Base-by-base conservation (phyloP, 2,329 filamentous ascomycete species). In the Fonsecaea monophora region DNA sequence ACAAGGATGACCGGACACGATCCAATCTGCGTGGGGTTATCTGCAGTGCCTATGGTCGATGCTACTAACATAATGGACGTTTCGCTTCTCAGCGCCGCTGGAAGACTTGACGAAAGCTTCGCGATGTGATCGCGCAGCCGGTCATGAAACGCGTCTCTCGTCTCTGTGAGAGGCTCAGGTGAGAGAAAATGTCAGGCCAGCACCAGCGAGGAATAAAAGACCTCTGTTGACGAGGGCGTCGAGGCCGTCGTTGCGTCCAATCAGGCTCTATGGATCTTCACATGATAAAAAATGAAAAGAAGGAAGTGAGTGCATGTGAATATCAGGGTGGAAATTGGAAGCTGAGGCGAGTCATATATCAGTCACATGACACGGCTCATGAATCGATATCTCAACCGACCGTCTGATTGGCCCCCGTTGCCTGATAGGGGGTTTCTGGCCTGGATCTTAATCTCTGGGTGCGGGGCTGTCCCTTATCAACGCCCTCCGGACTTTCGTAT, bases 71-170 rank as follows among this genome's bases (percentile, higher is more conserved):
- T 60, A 53, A 25, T 25, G 25, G 25, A 25, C 25, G 25, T 2
- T 25, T 45, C 30, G 58, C 58, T 30, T 60, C 58, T 21, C 12
- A 60, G 25, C 30, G n/a, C 53, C 58, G 12, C 53, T 60, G 18
- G 53, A 60, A 6, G 42, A 53, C 7, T 60, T 8, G 32, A 60
- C 37, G 34, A 60, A 60, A 34, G 25, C 25, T 48, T 60, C 15
- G 45, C 45, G 25, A 53, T 34, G 18, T 60, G 53, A n/a, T 60
- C 58, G 9, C 32, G 1, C 6, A 30, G 58, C 40, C 34, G 45
- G 53, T 60, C 45, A 53, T 34, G 15, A 37, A 60, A n/a, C 42
- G 32, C 7, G 58, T 45, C 4, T 50, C 32, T 25, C 25, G 25
- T 25, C 25, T 25, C 3, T 13, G 58, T 32, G n/a, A 60, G 45